Percentiles rank a stretch among this genome's conserved stretches.
phyloP scores from a whole-genome alignment of 257 asterid genomes.

The Thymus mandschuricus region DNA sequence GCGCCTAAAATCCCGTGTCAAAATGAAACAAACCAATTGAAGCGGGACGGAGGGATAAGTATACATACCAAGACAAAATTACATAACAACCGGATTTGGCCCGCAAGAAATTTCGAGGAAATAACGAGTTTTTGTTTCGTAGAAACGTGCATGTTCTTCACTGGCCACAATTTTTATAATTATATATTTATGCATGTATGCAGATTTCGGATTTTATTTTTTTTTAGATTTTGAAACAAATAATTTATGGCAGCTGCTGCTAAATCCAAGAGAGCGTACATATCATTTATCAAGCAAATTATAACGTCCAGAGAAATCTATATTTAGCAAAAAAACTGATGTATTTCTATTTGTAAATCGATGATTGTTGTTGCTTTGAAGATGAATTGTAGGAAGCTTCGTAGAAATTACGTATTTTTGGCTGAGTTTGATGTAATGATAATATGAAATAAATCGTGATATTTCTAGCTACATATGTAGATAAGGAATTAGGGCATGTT shows the following conservation, averaged over 20 bases:
- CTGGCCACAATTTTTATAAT: background rate
- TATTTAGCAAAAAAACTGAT: background rate
- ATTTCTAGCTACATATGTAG: background rate
- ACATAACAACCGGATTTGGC: slow-evolving; percentile 13
- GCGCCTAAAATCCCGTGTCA: no score
- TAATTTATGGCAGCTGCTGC: background rate
- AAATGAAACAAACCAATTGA: no score
- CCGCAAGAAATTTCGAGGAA: slow-evolving; percentile 42
- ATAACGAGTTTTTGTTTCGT: slow-evolving; percentile 10
- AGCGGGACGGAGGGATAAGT: background rate
- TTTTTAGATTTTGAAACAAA: background rate
- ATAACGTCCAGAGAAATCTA: slow-evolving; percentile 9
- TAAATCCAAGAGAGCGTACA: background rate
- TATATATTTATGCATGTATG: background rate
- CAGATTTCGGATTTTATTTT: background rate
- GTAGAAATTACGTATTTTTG: slow-evolving; percentile 28
- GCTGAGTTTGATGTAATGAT: slow-evolving; percentile 17
- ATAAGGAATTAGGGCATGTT: no score
- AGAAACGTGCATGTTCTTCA: background rate
- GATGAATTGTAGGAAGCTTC: slow-evolving; percentile 31
- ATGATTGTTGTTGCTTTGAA: slow-evolving; percentile 5
- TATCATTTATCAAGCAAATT: background rate
- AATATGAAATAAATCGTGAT: background rate
- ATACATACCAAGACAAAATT: background rate
- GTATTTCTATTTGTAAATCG: slow-evolving; percentile 3